Evolutionary conservation across 148 eudicot genomes (phyloP).

Genomic region (Vaccinium darrowii): DNA sequence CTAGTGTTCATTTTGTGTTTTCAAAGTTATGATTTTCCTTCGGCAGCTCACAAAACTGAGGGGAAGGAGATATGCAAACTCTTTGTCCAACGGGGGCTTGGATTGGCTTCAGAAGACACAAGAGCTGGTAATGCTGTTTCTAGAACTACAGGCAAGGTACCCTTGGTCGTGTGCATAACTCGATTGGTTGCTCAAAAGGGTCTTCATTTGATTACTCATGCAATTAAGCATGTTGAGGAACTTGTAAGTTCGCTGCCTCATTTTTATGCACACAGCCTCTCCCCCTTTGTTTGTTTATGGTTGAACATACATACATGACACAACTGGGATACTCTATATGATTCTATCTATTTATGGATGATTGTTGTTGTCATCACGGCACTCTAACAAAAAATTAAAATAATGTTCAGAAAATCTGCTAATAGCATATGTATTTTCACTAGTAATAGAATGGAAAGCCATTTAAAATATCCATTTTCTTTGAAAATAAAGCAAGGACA

Average conservation of each 20-base stretch:
- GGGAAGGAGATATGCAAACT: slow-evolving; percentile 69
- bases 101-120: slow-evolving; percentile 44
- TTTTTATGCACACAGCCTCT: background rate
- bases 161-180: slow-evolving; percentile 80
- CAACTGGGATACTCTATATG: background rate
- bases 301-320: background rate
- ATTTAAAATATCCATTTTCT: background rate
- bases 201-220: slow-evolving; percentile 79
- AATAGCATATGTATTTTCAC: background rate
- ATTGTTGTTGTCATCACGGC: background rate
- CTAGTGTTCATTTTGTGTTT: background rate
- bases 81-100: slow-evolving; percentile 75
- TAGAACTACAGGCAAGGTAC: slow-evolving; percentile 27
- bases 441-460: background rate
- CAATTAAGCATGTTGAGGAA: slow-evolving; percentile 65
- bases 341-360: background rate
- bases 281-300: background rate
- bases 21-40: slow-evolving; percentile 10
- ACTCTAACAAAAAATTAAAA: background rate
- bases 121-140: slow-evolving; percentile 13
- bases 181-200: slow-evolving; percentile 92
- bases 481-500: background rate
- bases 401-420: background rate
- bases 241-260: slow-evolving; percentile 45
- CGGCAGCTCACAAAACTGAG: slow-evolving; percentile 46